Evolutionary conservation across 176 grass and related monocot species (phyloP).

Genomic region (Musa acuminata): DNA sequence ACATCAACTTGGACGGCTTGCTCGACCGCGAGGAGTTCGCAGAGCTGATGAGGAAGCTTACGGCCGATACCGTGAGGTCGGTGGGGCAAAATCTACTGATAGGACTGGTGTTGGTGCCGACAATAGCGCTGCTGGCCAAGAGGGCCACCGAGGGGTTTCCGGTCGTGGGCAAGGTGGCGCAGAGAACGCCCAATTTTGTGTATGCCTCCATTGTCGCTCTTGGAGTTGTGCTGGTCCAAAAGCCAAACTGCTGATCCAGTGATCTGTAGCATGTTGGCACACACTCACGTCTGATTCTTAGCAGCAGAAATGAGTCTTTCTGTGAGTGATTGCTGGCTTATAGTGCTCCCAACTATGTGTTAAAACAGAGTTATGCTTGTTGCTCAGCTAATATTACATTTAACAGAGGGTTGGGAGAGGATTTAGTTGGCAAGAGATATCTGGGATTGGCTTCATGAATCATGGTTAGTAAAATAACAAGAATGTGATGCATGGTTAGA

Average conservation of each 20-base stretch:
- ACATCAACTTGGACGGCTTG: constrained; percentile 61
- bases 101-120: constrained; percentile 52
- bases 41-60: constrained; percentile 70
- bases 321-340: too few species aligned
- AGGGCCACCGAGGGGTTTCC: constrained; percentile 79
- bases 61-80: constrained; percentile 42
- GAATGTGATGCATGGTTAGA: too few species aligned
- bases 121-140: constrained; percentile 64
- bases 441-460: too few species aligned
- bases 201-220: constrained; percentile 69
- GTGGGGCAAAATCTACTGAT: constrained; percentile 67
- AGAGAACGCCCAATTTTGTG: constrained; percentile 51
- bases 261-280: too few species aligned
- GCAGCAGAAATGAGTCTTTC: too few species aligned
- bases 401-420: too few species aligned
- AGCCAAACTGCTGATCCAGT: background rate
- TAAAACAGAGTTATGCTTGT: too few species aligned
- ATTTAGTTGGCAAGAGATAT: too few species aligned
- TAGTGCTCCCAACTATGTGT: too few species aligned
- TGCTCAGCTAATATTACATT: too few species aligned
- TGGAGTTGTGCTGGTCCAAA: constrained; percentile 55
- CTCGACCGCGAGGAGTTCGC: constrained; percentile 91
- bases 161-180: constrained; percentile 60
- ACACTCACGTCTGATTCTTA: too few species aligned
- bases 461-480: too few species aligned